Percentiles rank a stretch among this genome's conserved stretches.
These are phyloP conservation scores for Sambucus nigra DNA, from an alignment of 129 eudicot genomes.

Conservation along the genomic window DNA sequence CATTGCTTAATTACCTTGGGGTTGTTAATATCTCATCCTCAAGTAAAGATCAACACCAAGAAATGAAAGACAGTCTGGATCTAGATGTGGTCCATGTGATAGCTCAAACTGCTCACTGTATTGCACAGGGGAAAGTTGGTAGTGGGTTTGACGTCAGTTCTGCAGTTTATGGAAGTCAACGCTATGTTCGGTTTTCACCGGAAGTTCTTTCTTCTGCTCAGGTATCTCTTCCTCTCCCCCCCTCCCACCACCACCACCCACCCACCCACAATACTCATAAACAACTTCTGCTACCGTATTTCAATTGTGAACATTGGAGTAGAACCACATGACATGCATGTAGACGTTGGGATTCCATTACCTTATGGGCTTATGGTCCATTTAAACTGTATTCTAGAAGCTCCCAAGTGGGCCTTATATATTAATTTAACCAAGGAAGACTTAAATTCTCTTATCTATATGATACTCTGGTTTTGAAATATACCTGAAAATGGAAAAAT, in stretches of 20 bases:
- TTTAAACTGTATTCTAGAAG: too few relatives aligned
- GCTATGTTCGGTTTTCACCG: slow-evolving; percentile 96
- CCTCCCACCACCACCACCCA: not conserved
- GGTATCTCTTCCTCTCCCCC: slow-evolving; percentile 37
- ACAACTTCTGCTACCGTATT: too few relatives aligned
- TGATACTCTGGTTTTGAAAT: too few relatives aligned
- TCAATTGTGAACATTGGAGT: not conserved
- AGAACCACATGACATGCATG: too few relatives aligned
- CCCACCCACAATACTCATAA: too few relatives aligned
- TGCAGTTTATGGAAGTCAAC: slow-evolving; percentile 96
- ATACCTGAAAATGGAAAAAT: too few relatives aligned
- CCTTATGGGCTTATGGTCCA: too few relatives aligned
- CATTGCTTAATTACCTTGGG: slow-evolving; percentile 82
- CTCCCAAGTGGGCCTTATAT: too few relatives aligned
- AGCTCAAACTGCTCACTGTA: slow-evolving; percentile 94
- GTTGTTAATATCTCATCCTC: slow-evolving; percentile 47
- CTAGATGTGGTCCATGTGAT: slow-evolving; percentile 73
- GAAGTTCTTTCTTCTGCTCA: slow-evolving; percentile 83
- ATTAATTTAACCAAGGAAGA: too few relatives aligned
- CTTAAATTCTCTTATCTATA: too few relatives aligned
- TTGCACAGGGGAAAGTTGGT: slow-evolving; percentile 97
- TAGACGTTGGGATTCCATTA: too few relatives aligned
- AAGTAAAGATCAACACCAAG: slow-evolving; percentile 30
- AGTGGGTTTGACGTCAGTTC: slow-evolving; percentile 96
- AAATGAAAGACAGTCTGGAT: slow-evolving; percentile 16